Percentiles rank a stretch among this genome's conserved stretches.
phyloP scores from a whole-genome alignment of 331 rosid genomes.

The Acacia pycnantha region DNA sequence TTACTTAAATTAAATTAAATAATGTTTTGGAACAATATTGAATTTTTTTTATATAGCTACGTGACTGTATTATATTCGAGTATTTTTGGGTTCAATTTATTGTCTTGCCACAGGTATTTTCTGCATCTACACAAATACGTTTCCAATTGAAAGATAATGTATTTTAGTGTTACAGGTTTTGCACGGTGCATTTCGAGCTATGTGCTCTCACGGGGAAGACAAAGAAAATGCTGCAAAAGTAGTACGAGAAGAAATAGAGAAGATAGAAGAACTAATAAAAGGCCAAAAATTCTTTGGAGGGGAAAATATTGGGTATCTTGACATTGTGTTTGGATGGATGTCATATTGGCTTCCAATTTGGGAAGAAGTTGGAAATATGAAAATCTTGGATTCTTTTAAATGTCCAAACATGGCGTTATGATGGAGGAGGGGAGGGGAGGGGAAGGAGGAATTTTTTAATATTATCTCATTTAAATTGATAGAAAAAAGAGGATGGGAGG shows the following conservation, averaged over 20 bases:
- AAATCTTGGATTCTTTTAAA: conserved; percentile 36
- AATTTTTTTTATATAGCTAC: too few relatives aligned
- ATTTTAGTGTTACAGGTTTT: conserved; percentile 20
- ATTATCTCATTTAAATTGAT: too few relatives aligned
- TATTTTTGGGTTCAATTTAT: too few relatives aligned
- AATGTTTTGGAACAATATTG: not conserved
- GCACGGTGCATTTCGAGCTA: not conserved
- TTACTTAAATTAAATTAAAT: too few relatives aligned
- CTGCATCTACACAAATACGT: too few relatives aligned
- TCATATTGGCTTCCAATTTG: conserved; percentile 13
- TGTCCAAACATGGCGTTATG: conserved; percentile 31
- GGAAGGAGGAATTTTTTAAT: too few relatives aligned
- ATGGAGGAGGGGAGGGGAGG: conserved; percentile 20
- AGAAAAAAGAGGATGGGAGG: too few relatives aligned
- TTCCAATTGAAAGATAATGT: too few relatives aligned
- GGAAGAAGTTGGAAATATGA: not conserved
- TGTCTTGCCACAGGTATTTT: too few relatives aligned
- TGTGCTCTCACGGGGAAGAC: conserved; percentile 28
- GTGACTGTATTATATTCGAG: too few relatives aligned
- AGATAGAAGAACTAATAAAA: conserved; percentile 30
- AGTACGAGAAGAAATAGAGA: conserved; percentile 36
- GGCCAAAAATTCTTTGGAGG: conserved; percentile 42
- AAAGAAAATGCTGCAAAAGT: conserved; percentile 18
- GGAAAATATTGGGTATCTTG: conserved; percentile 31
- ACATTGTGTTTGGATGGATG: conserved; percentile 52